Conservation (phyloP, 441 rosid species). For the Croton laevigatus region DNA sequence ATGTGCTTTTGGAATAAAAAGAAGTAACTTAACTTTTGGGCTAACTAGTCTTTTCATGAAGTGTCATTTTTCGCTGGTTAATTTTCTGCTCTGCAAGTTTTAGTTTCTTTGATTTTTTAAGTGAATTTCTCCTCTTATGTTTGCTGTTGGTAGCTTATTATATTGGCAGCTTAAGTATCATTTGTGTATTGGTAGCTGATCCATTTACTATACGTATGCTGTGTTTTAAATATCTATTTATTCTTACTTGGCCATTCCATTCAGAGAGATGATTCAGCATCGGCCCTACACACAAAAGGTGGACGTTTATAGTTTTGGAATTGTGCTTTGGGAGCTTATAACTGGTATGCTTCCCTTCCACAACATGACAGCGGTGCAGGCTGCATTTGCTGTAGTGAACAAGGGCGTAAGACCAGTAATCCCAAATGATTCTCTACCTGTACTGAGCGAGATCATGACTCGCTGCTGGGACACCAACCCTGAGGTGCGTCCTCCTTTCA, state of each 20-base stretch:
- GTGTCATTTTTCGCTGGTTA: not conserved
- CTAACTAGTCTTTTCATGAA: not conserved
- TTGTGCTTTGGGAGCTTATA: slow-evolving; percentile 94
- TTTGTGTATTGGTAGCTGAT: not conserved
- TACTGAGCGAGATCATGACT: slow-evolving; percentile 80
- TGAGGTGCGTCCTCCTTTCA: slow-evolving; percentile 83
- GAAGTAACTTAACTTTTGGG: not conserved
- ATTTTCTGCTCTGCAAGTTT: not conserved
- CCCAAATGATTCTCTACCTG: slow-evolving; percentile 80
- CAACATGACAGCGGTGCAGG: slow-evolving; percentile 98
- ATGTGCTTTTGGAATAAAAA: not conserved
- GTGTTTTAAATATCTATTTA: not conserved
- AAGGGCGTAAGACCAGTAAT: slow-evolving; percentile 86
- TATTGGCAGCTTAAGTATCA: not conserved
- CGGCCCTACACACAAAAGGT: slow-evolving; percentile 95
- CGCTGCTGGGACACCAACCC: slow-evolving; percentile 95
- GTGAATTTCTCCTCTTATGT: not conserved
- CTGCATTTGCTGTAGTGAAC: slow-evolving; percentile 98
- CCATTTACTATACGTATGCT: not conserved
- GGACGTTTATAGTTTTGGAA: slow-evolving; percentile 94
- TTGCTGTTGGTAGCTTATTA: not conserved
- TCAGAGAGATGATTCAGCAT: slow-evolving; percentile 99
- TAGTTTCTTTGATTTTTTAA: not conserved
- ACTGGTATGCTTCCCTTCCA: slow-evolving; percentile 89
- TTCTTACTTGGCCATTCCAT: slow-evolving; percentile 18